Evolutionary conservation across 768 basidiomycete genomes (phyloP).

Genomic region (Cystobasidium ongulense): DNA sequence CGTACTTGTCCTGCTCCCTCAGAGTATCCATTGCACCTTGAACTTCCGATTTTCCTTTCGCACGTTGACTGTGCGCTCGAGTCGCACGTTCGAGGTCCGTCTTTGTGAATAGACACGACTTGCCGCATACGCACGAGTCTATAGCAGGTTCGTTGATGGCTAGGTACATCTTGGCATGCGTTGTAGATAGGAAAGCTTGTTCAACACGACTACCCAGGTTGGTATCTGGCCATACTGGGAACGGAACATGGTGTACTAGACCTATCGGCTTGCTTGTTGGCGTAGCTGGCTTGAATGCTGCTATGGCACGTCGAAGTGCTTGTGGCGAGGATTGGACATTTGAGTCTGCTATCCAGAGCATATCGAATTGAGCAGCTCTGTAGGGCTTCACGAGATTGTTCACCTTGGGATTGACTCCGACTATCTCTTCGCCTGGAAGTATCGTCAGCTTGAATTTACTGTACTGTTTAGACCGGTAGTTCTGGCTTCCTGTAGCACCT

Average conservation of each 20-base stretch:
- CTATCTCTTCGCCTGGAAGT: conserved; percentile 61
- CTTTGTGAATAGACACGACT: conserved; percentile 86
- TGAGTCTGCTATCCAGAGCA: conserved; percentile 96
- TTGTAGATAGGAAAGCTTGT: conserved; percentile 90
- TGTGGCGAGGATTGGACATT: conserved; percentile 71
- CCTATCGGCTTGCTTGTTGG: conserved; percentile 52
- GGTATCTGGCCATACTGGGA: conserved; percentile 63
- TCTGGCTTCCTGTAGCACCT: conserved; percentile 35
- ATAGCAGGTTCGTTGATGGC: conserved; percentile 81
- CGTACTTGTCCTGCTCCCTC: conserved; percentile 43
- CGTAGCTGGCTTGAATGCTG: conserved; percentile 54
- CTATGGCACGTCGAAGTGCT: conserved; percentile 71
- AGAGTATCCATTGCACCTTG: conserved; percentile 20
- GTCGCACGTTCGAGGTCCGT: conserved; percentile 73
- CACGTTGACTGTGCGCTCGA: conserved; percentile 47
- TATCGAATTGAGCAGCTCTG: conserved; percentile 68
- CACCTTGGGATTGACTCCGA: conserved; percentile 93
- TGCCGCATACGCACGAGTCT: conserved; percentile 94
- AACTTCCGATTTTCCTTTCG: background rate
- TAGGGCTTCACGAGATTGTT: conserved; percentile 89
- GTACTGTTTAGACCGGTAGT: too few relatives aligned
- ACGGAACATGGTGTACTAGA: conserved; percentile 91
- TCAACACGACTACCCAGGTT: conserved; percentile 74
- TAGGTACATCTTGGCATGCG: conserved; percentile 98
- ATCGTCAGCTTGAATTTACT: too few relatives aligned